Percentiles rank a stretch among this genome's conserved stretches.
These are phyloP conservation scores for Daphne laureola DNA, from an alignment of 441 rosid species.

Conservation along the genomic window DNA sequence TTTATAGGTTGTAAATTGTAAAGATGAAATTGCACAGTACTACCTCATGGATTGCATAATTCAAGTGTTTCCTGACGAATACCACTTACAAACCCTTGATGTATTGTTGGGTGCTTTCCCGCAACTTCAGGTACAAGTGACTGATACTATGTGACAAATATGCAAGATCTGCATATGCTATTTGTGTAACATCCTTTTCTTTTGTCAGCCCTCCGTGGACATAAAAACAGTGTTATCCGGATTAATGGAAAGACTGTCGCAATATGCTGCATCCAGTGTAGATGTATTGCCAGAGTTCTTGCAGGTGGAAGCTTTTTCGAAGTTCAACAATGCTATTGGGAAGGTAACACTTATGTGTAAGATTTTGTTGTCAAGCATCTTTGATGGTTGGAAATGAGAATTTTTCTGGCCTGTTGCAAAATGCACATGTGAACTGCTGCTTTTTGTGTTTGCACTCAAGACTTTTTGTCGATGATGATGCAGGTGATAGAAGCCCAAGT, in stretches of 20 bases:
- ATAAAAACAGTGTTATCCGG: slow-evolving; percentile 93
- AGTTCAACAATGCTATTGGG: slow-evolving; percentile 92
- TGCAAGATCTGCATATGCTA: background rate
- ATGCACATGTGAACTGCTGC: no score
- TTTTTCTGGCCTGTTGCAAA: no score
- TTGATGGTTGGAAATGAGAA: no score
- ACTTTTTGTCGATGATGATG: slow-evolving; percentile 16
- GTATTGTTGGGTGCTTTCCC: slow-evolving; percentile 87
- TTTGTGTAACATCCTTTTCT: slow-evolving; percentile 12
- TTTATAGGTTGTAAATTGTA: slow-evolving; percentile 89
- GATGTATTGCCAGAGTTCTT: slow-evolving; percentile 92
- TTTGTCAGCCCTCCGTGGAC: slow-evolving; percentile 84
- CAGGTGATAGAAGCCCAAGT: slow-evolving; percentile 96
- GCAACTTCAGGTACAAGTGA: slow-evolving; percentile 75
- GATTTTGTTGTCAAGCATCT: no score
- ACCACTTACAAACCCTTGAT: slow-evolving; percentile 98
- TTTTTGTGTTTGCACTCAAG: no score
- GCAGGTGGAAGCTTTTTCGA: slow-evolving; percentile 98
- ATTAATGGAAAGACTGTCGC: slow-evolving; percentile 96
- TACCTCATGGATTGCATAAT: slow-evolving; percentile 97
- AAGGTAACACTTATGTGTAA: slow-evolving; percentile 41
- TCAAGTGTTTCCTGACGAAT: slow-evolving; percentile 99
- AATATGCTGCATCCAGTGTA: slow-evolving; percentile 81
- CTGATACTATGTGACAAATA: background rate
- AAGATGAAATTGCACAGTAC: slow-evolving; percentile 89